Percentiles rank a stretch among this genome's conserved stretches.
Conservation (phyloP, 2,329 filamentous ascomycete genomes). For the Cercospora nicotianae region DNA sequence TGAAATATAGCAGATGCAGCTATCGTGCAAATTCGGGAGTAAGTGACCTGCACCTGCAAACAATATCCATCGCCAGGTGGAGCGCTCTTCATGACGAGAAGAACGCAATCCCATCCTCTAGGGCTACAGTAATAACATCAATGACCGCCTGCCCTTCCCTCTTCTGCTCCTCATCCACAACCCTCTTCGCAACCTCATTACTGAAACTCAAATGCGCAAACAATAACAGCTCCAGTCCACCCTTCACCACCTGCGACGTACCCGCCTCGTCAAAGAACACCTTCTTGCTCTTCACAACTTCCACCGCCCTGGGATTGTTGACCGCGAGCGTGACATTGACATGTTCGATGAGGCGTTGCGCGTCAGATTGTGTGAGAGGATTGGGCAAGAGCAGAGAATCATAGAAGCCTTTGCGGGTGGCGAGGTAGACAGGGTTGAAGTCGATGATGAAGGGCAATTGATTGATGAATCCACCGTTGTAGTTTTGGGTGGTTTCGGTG, state of each 20-base stretch:
- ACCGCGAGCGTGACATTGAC: slow-evolving; percentile 21
- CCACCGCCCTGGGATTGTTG: slow-evolving; percentile 18
- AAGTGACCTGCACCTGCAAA: too few relatives aligned
- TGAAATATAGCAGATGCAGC: not conserved
- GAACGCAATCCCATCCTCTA: slow-evolving; percentile 11
- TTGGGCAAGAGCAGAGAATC: slow-evolving; percentile 14
- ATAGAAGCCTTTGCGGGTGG: slow-evolving; percentile 25
- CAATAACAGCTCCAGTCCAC: slow-evolving; percentile 7
- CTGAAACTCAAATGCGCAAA: slow-evolving; percentile 15
- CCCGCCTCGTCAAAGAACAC: not conserved
- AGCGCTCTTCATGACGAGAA: not conserved
- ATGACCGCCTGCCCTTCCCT: slow-evolving; percentile 10
- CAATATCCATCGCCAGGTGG: not conserved
- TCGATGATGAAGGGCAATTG: slow-evolving; percentile 11
- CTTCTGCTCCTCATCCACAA: not conserved
- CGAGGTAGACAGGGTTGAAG: slow-evolving; percentile 21
- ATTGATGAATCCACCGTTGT: slow-evolving; percentile 9
- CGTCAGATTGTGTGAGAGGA: slow-evolving; percentile 17
- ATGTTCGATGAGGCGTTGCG: slow-evolving; percentile 18
- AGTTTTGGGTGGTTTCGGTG: slow-evolving; percentile 4
- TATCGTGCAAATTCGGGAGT: not conserved
- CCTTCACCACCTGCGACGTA: slow-evolving; percentile 5
- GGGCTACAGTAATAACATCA: slow-evolving; percentile 13
- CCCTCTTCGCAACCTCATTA: slow-evolving; percentile 8
- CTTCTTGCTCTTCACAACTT: slow-evolving; percentile 10